Evolutionary conservation across 495 filamentous ascomycete genomes (phyloP), one percentile per base, ranked within the genome.

Genomic region (Echria macrotheca): DNA sequence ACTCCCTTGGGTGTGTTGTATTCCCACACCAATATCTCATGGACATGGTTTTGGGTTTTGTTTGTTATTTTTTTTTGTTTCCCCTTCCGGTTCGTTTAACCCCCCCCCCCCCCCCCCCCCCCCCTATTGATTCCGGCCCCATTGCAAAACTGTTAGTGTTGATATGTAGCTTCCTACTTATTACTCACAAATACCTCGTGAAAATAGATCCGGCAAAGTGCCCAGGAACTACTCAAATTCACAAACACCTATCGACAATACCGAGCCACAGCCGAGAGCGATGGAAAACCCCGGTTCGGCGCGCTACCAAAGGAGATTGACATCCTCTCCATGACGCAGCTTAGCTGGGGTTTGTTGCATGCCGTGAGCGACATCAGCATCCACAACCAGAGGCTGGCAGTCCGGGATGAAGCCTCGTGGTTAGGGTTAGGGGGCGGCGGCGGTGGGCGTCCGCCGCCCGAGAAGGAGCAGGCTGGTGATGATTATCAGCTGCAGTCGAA

Each of bases 281-380:
- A 7, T 7, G 2, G 28, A 14, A 4, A 12, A n/a, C 11, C 10
- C 11, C 7, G n/a, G 5, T 11, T 9, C 1, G 15, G 2, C 36
- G 18, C n/a, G 38, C 11, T 58, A 9, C 55, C 55, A 3, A 47
- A 33, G 17, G 47, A 55, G 15, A 58, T 58, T 24, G 52, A 58
- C 47, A 42, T 58, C 29, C 36, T 54, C 12, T 54, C 55, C 9
- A 55, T 55, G 52, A 54, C 33, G 23, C 55, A 58, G 26, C 52
- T 55, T 1, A 52, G 52, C 6, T 52, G 47, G 47, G 44, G 55
- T 9, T 19, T 58, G 12, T 22, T 58, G 25, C 47, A 50, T 14
- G 55, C 55, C 33, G 55, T 55, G 1, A 23, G 32, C n/a, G 52
- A 58, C 26, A 50, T 58, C 39, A 52, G 41, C 31, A 32, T 18